These are phyloP conservation scores for Thraustochytrium striatum DNA, from an alignment of 352 stramenopile genomes.

Conservation along the genomic window DNA sequence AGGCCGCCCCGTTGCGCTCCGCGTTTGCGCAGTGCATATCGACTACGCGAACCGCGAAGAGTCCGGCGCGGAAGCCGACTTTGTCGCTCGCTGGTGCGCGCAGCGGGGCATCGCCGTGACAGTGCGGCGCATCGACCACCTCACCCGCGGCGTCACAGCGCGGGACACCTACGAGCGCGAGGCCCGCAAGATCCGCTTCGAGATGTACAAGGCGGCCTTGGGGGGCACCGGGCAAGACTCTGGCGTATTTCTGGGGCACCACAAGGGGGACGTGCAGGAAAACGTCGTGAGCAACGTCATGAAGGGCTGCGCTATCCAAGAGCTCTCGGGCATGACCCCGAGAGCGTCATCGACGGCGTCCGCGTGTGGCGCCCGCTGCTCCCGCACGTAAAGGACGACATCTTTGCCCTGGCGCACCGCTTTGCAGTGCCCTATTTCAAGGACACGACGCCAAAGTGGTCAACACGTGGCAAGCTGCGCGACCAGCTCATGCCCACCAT, in stretches of 20 bases:
- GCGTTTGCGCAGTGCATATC: constrained; percentile 86
- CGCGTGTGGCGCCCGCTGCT: constrained; percentile 85
- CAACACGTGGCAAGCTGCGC: constrained; percentile 89
- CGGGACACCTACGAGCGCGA: constrained; percentile 92
- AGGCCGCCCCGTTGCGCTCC: not conserved
- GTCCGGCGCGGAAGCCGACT: constrained; percentile 81
- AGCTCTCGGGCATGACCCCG: constrained; percentile 86
- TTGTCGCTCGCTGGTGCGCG: constrained; percentile 80
- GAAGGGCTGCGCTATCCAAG: constrained; percentile 83
- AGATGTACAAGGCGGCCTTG: constrained; percentile 71
- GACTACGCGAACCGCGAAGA: constrained; percentile 94
- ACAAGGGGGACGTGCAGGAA: constrained; percentile 92
- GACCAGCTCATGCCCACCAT: constrained; percentile 87
- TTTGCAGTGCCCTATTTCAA: constrained; percentile 96
- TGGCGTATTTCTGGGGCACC: constrained; percentile 94
- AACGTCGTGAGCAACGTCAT: constrained; percentile 97
- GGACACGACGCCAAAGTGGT: constrained; percentile 93
- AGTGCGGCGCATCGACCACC: constrained; percentile 79
- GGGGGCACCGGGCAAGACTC: constrained; percentile 51
- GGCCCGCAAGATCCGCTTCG: constrained; percentile 85
- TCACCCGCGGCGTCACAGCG: constrained; percentile 79
- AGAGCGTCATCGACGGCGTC: constrained; percentile 63
- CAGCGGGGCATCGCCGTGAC: constrained; percentile 56
- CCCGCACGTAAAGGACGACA: constrained; percentile 83
- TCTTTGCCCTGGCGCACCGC: constrained; percentile 88